phyloP scores from a whole-genome alignment of 495 filamentous ascomycete genomes.

The Coniosporium apollinis region DNA sequence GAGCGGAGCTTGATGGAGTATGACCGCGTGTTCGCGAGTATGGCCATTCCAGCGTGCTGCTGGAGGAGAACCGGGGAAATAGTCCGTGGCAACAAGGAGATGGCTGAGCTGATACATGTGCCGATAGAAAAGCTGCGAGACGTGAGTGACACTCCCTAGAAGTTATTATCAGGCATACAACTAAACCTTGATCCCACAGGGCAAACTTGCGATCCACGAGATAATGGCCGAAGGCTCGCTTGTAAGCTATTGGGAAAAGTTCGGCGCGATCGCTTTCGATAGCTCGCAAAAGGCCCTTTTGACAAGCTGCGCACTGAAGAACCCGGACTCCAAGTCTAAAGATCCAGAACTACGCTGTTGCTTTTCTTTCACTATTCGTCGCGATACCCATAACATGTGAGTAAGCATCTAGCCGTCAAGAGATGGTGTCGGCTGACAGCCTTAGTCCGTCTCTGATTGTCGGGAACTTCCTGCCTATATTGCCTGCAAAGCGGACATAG shows the following conservation, averaged over 20 bases:
- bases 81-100: conserved; percentile 93
- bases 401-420: conserved; percentile 18
- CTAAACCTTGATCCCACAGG: conserved; percentile 34
- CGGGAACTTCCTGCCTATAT: conserved; percentile 82
- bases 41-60: conserved; percentile 95
- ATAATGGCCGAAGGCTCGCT: conserved; percentile 86
- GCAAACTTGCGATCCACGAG: conserved; percentile 88
- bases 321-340: conserved; percentile 53
- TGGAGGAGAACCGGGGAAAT: conserved; percentile 97
- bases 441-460: conserved; percentile 80
- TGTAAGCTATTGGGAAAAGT: conserved; percentile 98
- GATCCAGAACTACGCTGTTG: conserved; percentile 75
- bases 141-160: conserved; percentile 44
- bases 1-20: conserved; percentile 90
- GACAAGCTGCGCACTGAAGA: conserved; percentile 84
- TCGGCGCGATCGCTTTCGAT: conserved; percentile 96
- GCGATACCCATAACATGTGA: conserved; percentile 94
- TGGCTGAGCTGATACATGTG: conserved; percentile 91
- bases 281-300: conserved; percentile 90
- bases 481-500: conserved; percentile 17
- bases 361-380: conserved; percentile 90
- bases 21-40: conserved; percentile 94
- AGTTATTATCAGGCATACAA: neutral
- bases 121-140: conserved; percentile 82
- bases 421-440: conserved; percentile 8